Evolutionary conservation across 345 rosid genomes (phyloP), one percentile per base, ranked within the genome.

Genomic region (Moricandia moricandioides): DNA sequence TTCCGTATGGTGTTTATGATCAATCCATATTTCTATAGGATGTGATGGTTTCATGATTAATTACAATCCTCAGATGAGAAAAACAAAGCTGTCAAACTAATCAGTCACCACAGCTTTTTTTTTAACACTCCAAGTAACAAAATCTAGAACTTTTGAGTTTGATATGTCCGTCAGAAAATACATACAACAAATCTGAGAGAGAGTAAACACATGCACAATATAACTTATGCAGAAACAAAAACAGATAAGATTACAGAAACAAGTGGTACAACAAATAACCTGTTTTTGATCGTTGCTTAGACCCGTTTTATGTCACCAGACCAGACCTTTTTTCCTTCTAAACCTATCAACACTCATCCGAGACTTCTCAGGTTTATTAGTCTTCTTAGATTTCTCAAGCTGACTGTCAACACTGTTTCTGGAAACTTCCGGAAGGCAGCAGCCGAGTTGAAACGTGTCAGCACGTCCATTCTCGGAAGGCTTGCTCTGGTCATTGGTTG

Each of bases 381-480:
- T 81, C 83, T 85, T 94, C 88, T 94, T 94, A 57, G 95, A 86
- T 81, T 90, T 90, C 83, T 88, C 97, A 17, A 95, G 91, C 73
- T 96, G 88, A 71, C 99, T 95, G 69, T 95, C 99, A 79, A 95
- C 88, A 66, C 97, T 91, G 85, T 95, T 95, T 78, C 97, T 89
- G 67, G 97, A 95, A 55, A 90, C 82, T 85, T 91, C 88, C 0
- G 93, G 96, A 72, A 91, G 87, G 24, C 78, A 72, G 7, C 89
- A 79, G 18, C 77, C 88, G 73, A 88, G 73, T 72, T 91, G 90
- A 74, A 88, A 89, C 1, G 95, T 85, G 69, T 91, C 92, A 3
- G 88, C 76, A 71, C 86, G 72, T 33, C 86, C 93, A 58, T 81
- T 65, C 29, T 88, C 96, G 1, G 92, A 30, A 43, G 83, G 47